A percentile compares a stretch with the other conserved stretches of the same genome.
Conservation (phyloP, 2,329 filamentous ascomycete genomes). For the Botryotinia narcissicola region DNA sequence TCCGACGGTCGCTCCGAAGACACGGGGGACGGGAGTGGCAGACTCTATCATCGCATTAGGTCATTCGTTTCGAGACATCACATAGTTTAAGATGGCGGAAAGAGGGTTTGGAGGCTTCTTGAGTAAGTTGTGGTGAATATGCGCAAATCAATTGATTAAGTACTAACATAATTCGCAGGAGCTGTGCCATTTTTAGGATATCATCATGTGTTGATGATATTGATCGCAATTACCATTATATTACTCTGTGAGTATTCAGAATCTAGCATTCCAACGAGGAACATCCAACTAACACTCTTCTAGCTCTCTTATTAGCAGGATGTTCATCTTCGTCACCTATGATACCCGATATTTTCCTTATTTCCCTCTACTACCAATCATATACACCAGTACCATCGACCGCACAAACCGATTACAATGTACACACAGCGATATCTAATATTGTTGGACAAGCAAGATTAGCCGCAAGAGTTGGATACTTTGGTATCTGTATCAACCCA, state of each 20-base stretch:
- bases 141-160: not conserved
- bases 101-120: constrained; percentile 36
- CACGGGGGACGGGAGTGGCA: constrained; percentile 39
- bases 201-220: constrained; percentile 92
- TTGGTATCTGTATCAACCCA: constrained; percentile 93
- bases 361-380: constrained; percentile 88
- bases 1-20: constrained; percentile 36
- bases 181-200: constrained; percentile 69
- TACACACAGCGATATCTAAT: constrained; percentile 80
- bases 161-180: constrained; percentile 44
- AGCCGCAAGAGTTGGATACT: constrained; percentile 93
- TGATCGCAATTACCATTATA: constrained; percentile 92
- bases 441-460: constrained; percentile 82
- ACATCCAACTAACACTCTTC: constrained; percentile 25
- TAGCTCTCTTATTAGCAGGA: constrained; percentile 86
- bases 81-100: constrained; percentile 25
- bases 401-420: constrained; percentile 85
- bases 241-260: constrained; percentile 71
- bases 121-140: constrained; percentile 33
- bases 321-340: constrained; percentile 95
- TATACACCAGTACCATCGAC: constrained; percentile 81
- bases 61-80: constrained; percentile 18
- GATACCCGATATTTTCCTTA: constrained; percentile 94
- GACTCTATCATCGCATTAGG: constrained; percentile 21
- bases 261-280: not conserved